Conservation (phyloP, 1,139 yeast genomes). For the Yamadazyma dushanensis region DNA sequence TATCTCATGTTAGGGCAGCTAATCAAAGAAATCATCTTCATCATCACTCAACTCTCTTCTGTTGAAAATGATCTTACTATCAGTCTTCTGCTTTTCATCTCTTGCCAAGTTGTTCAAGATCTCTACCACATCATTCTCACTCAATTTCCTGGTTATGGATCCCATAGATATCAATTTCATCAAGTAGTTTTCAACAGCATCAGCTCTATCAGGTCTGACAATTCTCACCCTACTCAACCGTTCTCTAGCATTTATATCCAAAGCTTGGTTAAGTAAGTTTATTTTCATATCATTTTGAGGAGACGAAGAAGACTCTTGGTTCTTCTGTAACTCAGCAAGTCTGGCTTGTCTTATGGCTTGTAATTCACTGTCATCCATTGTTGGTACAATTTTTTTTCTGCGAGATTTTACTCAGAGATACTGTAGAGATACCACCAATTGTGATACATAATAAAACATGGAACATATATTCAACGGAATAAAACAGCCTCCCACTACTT, state of each 20-base stretch:
- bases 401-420: no score
- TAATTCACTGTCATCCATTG: constrained; percentile 76
- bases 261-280: constrained; percentile 60
- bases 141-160: constrained; percentile 66
- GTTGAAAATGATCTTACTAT: constrained; percentile 54
- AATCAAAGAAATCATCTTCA: constrained; percentile 37
- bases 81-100: constrained; percentile 65
- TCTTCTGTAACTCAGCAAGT: constrained; percentile 73
- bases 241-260: constrained; percentile 84
- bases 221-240: constrained; percentile 82
- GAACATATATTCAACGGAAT: background rate
- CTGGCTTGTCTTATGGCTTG: constrained; percentile 90
- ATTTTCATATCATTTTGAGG: constrained; percentile 28
- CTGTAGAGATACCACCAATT: no score
- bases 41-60: constrained; percentile 27
- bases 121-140: constrained; percentile 79
- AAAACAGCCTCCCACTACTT: constrained; percentile 20
- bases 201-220: constrained; percentile 89
- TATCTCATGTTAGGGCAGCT: no score
- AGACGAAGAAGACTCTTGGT: constrained; percentile 28
- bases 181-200: constrained; percentile 83
- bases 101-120: constrained; percentile 81
- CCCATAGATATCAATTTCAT: constrained; percentile 77
- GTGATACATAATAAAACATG: background rate
- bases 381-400: background rate